These are phyloP conservation scores for Fusarium papillatum DNA, from an alignment of 2,329 filamentous ascomycete genomes.

Conservation along the genomic window DNA sequence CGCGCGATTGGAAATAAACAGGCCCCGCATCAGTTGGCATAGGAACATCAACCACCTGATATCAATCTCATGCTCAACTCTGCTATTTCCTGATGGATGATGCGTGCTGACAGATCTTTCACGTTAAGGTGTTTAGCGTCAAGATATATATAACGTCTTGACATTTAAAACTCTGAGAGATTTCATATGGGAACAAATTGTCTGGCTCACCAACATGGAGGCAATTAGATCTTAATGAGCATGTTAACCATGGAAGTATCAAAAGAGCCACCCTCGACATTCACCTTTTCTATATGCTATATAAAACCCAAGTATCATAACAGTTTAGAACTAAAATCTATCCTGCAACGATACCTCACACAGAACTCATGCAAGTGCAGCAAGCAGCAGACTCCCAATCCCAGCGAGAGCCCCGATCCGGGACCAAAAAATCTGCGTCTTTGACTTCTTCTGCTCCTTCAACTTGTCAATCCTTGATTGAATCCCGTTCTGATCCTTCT, in stretches of 20 bases:
- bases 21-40: conserved; percentile 1
- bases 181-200: background rate
- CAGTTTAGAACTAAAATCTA: background rate
- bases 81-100: background rate
- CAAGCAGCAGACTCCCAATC: too few relatives aligned
- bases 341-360: background rate
- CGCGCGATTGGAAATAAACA: background rate
- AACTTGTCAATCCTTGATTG: background rate
- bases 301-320: rapidly evolving
- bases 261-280: background rate
- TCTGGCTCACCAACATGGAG: background rate
- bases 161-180: background rate
- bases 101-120: background rate
- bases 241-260: background rate
- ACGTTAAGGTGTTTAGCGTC: background rate
- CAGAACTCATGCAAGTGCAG: too few relatives aligned
- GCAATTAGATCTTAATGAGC: background rate
- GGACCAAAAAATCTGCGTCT: background rate
- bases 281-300: background rate
- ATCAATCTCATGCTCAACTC: background rate
- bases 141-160: background rate
- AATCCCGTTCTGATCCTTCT: background rate
- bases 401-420: background rate
- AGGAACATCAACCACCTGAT: conserved; percentile 1
- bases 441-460: background rate